Percentiles rank a stretch among this genome's conserved stretches.
phyloP scores from a whole-genome alignment of 805 yeast species.

The Isabelozyma rhagii region DNA sequence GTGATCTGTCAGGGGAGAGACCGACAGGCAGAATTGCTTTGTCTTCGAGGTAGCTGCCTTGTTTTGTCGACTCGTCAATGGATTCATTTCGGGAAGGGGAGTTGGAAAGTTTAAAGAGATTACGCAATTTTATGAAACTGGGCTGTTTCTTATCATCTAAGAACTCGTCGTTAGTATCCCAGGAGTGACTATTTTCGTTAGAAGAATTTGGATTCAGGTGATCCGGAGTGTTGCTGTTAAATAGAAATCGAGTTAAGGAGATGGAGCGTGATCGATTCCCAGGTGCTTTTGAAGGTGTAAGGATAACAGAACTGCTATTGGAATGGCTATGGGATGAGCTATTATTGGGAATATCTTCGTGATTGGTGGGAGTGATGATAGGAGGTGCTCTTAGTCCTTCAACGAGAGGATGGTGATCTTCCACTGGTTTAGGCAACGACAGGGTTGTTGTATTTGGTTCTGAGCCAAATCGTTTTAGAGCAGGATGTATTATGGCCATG shows the following conservation, averaged over 20 bases:
- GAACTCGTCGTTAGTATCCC: conserved; percentile 5
- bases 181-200: conserved; percentile 2
- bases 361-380: conserved; percentile 1
- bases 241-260: conserved; percentile 23
- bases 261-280: conserved; percentile 21
- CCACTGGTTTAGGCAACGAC: neutral
- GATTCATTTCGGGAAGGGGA: neutral
- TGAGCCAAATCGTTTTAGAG: neutral
- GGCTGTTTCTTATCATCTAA: conserved; percentile 14
- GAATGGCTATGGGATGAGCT: neutral
- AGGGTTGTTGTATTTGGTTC: neutral
- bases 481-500: neutral
- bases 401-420: conserved; percentile 1
- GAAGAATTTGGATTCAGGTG: conserved; percentile 2
- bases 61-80: neutral
- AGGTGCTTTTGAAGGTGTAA: neutral
- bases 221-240: conserved; percentile 15
- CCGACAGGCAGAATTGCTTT: conserved; percentile 3
- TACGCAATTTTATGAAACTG: conserved; percentile 25
- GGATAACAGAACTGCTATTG: neutral
- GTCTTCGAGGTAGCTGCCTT: conserved; percentile 2
- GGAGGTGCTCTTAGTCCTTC: conserved; percentile 8
- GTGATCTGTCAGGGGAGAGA: conserved; percentile 5
- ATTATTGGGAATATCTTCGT: conserved; percentile 4
- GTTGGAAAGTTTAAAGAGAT: conserved; percentile 19